A percentile compares a stretch with the other conserved stretches of the same genome.
phyloP scores from a whole-genome alignment of 345 rosid genomes.

The Camelina laxa region DNA sequence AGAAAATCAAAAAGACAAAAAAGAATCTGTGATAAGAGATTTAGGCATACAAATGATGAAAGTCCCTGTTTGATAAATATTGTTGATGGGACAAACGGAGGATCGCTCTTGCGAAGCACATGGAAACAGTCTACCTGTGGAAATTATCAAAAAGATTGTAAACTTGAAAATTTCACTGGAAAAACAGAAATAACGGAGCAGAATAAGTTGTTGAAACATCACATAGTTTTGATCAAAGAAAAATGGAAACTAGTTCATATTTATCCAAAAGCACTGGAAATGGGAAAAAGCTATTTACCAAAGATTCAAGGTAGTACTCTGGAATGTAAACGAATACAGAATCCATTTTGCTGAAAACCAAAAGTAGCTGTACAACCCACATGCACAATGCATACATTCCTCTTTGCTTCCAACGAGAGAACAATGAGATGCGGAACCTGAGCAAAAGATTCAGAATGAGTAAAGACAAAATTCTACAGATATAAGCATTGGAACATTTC shows the following conservation, averaged over 20 bases:
- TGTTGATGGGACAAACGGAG: constrained; percentile 81
- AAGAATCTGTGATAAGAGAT: not conserved
- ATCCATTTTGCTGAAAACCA: constrained; percentile 89
- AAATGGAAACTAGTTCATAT: not conserved
- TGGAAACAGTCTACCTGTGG: constrained; percentile 98
- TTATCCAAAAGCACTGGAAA: not conserved
- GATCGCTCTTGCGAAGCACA: constrained; percentile 94
- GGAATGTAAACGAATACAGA: constrained; percentile 78
- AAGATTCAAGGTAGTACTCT: constrained; percentile 86
- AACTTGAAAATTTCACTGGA: not conserved
- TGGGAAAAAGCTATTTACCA: constrained; percentile 57
- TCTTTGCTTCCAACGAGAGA: constrained; percentile 96
- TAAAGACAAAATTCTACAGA: constrained; percentile 20
- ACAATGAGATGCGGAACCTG: constrained; percentile 89
- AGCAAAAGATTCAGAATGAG: constrained; percentile 30
- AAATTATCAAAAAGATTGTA: constrained; percentile 20
- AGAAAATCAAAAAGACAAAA: not conserved
- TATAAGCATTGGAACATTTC: constrained; percentile 20
- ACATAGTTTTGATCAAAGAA: constrained; percentile 2
- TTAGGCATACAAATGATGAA: constrained; percentile 78
- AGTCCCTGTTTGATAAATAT: constrained; percentile 93
- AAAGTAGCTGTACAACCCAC: constrained; percentile 92
- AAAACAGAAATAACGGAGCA: not conserved
- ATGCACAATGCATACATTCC: constrained; percentile 98
- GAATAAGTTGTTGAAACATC: constrained; percentile 9